Conservation (phyloP, 495 filamentous ascomycete genomes). For the Cairneyella variabilis region DNA sequence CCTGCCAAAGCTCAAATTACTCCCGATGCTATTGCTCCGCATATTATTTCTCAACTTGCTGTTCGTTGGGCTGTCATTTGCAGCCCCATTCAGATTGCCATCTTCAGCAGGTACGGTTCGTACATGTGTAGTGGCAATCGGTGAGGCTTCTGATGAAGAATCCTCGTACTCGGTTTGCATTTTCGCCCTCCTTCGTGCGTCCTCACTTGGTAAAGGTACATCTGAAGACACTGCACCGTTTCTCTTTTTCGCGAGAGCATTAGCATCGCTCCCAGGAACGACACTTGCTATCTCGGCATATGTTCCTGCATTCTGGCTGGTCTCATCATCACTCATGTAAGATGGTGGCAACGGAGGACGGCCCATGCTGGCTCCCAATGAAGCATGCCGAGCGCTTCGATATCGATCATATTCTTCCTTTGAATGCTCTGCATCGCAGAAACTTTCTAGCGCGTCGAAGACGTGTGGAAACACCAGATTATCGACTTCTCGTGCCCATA, state of each 20-base stretch:
- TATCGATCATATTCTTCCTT: conserved; percentile 45
- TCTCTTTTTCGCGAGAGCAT: background rate
- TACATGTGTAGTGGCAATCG: conserved; percentile 9
- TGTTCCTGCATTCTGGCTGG: conserved; percentile 1
- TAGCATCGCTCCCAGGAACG: background rate
- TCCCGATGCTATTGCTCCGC: conserved; percentile 21
- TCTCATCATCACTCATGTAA: conserved; percentile 21
- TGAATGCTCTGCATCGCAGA: conserved; percentile 48
- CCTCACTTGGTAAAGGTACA: background rate
- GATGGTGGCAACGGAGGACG: conserved; percentile 4
- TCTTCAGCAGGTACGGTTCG: background rate
- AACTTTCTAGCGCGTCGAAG: conserved; percentile 75
- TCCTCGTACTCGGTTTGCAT: conserved; percentile 13
- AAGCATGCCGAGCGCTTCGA: conserved; percentile 20
- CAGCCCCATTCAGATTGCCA: background rate
- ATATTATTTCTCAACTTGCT: background rate
- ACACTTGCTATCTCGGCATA: conserved; percentile 12
- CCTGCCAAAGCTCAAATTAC: conserved; percentile 23
- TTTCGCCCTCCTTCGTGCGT: conserved; percentile 8
- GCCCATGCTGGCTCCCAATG: conserved; percentile 10
- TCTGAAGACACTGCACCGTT: background rate
- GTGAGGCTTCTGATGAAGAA: conserved; percentile 20
- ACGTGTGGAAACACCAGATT: conserved; percentile 85
- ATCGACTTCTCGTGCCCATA: conserved; percentile 89
- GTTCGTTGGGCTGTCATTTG: background rate